A percentile compares a stretch with the other conserved stretches of the same genome.
These are phyloP conservation scores for Gyrodon lividus DNA, from an alignment of 768 basidiomycete species.

Conservation along the genomic window DNA sequence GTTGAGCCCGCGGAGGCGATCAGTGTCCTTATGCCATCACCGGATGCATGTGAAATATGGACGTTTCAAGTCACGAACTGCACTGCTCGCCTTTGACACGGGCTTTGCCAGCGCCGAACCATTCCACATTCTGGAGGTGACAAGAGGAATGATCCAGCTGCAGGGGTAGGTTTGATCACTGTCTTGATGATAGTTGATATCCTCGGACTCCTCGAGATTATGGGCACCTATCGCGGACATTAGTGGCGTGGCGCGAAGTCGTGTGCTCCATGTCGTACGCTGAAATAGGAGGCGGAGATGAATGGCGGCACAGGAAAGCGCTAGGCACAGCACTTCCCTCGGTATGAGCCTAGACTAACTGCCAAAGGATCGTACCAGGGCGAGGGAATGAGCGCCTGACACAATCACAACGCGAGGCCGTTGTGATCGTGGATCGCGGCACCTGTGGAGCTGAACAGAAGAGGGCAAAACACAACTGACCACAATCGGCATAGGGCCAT, in stretches of 20 bases:
- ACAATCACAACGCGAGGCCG: background rate
- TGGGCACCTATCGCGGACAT: background rate
- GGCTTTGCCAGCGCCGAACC: too few species aligned
- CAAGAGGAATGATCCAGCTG: background rate
- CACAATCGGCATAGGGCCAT: too few species aligned
- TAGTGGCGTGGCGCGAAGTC: background rate
- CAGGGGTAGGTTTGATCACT: background rate
- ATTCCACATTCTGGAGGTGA: background rate
- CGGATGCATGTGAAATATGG: background rate
- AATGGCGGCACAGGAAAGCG: background rate
- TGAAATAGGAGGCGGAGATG: background rate
- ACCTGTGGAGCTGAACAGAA: too few species aligned
- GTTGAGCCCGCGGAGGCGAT: too few species aligned
- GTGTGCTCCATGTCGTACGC: background rate
- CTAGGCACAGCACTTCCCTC: background rate
- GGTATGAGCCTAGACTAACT: background rate
- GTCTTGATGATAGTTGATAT: too few species aligned
- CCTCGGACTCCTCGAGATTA: too few species aligned
- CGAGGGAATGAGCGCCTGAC: background rate
- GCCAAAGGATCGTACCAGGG: background rate
- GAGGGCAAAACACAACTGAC: too few species aligned
- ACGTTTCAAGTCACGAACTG: background rate
- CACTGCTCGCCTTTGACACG: background rate
- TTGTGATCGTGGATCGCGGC: too few species aligned
- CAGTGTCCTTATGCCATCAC: too few species aligned